phyloP scores from a whole-genome alignment of 176 grass and related monocot genomes.

The Oryza meridionalis region DNA sequence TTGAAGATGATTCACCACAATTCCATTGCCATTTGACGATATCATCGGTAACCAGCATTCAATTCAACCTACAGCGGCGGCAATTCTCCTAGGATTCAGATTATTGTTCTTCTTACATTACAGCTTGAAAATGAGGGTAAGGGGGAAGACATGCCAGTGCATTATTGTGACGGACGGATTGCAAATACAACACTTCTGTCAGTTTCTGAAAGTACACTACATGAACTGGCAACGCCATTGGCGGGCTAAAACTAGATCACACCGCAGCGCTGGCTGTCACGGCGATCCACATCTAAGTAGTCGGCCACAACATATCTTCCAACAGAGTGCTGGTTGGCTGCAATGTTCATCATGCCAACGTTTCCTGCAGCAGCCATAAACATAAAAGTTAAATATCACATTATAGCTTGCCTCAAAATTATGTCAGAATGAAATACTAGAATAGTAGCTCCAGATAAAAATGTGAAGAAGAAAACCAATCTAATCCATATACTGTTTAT shows the following conservation, averaged over 20 bases:
- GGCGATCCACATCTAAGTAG: constrained; percentile 49
- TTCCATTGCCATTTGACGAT: constrained; percentile 16
- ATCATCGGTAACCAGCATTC: constrained; percentile 7
- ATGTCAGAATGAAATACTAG: too few relatives aligned
- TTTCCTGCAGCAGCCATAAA: constrained; percentile 45
- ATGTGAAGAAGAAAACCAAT: not conserved
- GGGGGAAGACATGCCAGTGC: constrained; percentile 28
- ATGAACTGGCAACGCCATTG: constrained; percentile 42
- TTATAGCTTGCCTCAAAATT: too few relatives aligned
- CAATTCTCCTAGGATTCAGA: constrained; percentile 39
- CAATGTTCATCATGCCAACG: constrained; percentile 22
- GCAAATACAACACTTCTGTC: constrained; percentile 45
- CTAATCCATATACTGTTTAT: not conserved
- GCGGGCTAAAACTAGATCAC: not conserved
- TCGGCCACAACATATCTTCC: constrained; percentile 38
- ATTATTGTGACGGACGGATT: constrained; percentile 46
- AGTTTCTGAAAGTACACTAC: constrained; percentile 47
- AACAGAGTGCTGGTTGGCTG: constrained; percentile 20
- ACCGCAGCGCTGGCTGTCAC: constrained; percentile 25
- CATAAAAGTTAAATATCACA: too few relatives aligned
- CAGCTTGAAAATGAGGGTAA: constrained; percentile 25
- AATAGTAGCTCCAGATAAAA: not conserved
- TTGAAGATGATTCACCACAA: not conserved
- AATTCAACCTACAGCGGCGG: constrained; percentile 40
- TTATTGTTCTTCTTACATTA: constrained; percentile 63